Percentiles rank a stretch among this genome's conserved stretches.
Evolutionary conservation across 2,329 filamentous ascomycete species (phyloP).

Genomic region (Aspergillus vadensis): DNA sequence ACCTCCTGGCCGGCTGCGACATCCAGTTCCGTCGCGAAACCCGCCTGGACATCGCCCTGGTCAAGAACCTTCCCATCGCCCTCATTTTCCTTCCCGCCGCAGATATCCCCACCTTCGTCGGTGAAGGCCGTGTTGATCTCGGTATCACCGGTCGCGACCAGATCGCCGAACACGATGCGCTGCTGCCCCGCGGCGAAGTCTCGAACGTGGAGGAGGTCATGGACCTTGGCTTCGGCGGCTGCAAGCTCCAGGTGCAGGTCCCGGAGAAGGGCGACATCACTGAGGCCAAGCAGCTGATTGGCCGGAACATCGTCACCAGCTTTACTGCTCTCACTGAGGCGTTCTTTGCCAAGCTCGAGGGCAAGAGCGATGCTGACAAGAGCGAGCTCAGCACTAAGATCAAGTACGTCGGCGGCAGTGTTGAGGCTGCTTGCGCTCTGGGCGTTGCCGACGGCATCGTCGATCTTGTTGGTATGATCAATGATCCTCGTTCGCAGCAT

Average conservation of each 20-base stretch:
- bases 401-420: conserved; percentile 92
- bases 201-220: conserved; percentile 80
- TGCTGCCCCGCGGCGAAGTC: conserved; percentile 37
- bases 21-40: conserved; percentile 96
- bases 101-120: conserved; percentile 96
- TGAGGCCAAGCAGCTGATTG: conserved; percentile 75
- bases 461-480: conserved; percentile 81
- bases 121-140: conserved; percentile 87
- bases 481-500: not conserved
- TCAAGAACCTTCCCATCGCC: conserved; percentile 94
- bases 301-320: conserved; percentile 92
- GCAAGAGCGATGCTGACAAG: conserved; percentile 31
- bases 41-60: conserved; percentile 93
- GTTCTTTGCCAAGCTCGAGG: conserved; percentile 82
- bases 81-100: conserved; percentile 96
- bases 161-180: conserved; percentile 82
- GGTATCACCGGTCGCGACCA: conserved; percentile 95
- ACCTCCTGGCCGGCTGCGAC: conserved; percentile 89
- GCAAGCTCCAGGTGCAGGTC: conserved; percentile 95
- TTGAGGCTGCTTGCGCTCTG: conserved; percentile 93
- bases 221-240: conserved; percentile 86
- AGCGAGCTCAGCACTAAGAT: conserved; percentile 72
- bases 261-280: conserved; percentile 77
- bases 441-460: conserved; percentile 97
- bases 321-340: conserved; percentile 81